phyloP scores from a whole-genome alignment of 345 rosid species.

The Tarenaya hassleriana region DNA sequence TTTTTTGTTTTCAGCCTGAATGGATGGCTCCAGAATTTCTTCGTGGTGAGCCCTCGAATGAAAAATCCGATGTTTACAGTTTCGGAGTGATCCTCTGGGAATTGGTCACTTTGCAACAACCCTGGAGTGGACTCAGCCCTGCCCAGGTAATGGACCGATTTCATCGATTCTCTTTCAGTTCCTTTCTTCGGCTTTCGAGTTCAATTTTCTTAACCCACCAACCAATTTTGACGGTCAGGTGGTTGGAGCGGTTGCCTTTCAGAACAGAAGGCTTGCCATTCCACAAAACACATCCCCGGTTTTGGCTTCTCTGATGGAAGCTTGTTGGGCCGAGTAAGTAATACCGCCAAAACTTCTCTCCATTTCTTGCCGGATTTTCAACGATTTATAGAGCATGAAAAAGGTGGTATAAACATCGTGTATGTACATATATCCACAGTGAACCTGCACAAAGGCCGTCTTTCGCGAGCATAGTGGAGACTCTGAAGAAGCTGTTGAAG shows the following conservation, averaged over 20 bases:
- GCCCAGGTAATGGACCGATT: conserved; percentile 54
- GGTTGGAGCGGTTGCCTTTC: conserved; percentile 97
- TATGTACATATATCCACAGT: too few relatives aligned
- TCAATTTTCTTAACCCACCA: not conserved
- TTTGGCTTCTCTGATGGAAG: conserved; percentile 85
- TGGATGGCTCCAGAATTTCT: conserved; percentile 99
- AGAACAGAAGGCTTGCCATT: conserved; percentile 74
- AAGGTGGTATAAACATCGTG: too few relatives aligned
- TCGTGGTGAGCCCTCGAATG: conserved; percentile 94
- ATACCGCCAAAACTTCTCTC: too few relatives aligned
- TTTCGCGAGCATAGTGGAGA: conserved; percentile 42
- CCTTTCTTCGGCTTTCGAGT: too few relatives aligned
- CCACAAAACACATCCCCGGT: conserved; percentile 65
- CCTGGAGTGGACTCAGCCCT: conserved; percentile 90
- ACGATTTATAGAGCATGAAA: too few relatives aligned
- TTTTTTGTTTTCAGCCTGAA: conserved; percentile 73
- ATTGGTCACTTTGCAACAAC: conserved; percentile 81
- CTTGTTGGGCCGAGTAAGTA: conserved; percentile 91
- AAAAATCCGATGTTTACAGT: conserved; percentile 92
- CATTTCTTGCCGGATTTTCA: not conserved
- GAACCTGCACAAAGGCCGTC: conserved; percentile 62
- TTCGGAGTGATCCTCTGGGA: conserved; percentile 96
- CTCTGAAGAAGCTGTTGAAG: conserved; percentile 59
- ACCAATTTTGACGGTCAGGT: conserved; percentile 41
- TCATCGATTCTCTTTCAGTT: too few relatives aligned